Evolutionary conservation across 179 eudicot genomes (phyloP).

Genomic region (Kewa caespitosa): DNA sequence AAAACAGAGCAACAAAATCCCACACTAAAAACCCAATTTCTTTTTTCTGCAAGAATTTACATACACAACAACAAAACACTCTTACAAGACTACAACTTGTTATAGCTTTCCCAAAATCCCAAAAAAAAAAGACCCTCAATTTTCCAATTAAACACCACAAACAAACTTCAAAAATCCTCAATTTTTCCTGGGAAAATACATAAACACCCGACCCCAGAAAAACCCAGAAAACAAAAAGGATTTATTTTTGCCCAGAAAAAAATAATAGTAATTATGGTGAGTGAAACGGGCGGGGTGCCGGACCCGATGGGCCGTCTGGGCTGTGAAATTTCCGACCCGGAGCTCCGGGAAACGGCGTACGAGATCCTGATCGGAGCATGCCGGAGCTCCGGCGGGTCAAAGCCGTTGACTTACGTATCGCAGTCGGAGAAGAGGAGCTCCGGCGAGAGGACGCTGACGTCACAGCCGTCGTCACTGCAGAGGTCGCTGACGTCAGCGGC

Average conservation of each 20-base stretch:
- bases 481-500: constrained; percentile 55
- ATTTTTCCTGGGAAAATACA: neutral
- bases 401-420: constrained; percentile 65
- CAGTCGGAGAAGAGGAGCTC: constrained; percentile 33
- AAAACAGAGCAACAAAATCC: neutral
- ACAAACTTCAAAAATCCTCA: neutral
- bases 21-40: too few species aligned
- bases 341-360: constrained; percentile 87
- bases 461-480: constrained; percentile 43
- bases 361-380: constrained; percentile 78
- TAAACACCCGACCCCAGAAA: neutral
- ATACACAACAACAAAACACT: too few species aligned
- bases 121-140: too few species aligned
- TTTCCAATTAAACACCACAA: too few species aligned
- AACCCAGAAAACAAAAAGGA: too few species aligned
- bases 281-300: constrained; percentile 18
- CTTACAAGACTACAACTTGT: too few species aligned
- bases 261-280: constrained; percentile 16
- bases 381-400: constrained; percentile 58
- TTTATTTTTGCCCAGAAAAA: neutral
- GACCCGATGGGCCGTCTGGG: constrained; percentile 56
- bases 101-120: neutral
- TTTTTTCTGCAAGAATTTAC: too few species aligned
- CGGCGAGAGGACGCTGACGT: constrained; percentile 26
- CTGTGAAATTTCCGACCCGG: constrained; percentile 43